These are phyloP conservation scores for Metschnikowia shivogae DNA, from an alignment of 805 yeast species.

Conservation along the genomic window DNA sequence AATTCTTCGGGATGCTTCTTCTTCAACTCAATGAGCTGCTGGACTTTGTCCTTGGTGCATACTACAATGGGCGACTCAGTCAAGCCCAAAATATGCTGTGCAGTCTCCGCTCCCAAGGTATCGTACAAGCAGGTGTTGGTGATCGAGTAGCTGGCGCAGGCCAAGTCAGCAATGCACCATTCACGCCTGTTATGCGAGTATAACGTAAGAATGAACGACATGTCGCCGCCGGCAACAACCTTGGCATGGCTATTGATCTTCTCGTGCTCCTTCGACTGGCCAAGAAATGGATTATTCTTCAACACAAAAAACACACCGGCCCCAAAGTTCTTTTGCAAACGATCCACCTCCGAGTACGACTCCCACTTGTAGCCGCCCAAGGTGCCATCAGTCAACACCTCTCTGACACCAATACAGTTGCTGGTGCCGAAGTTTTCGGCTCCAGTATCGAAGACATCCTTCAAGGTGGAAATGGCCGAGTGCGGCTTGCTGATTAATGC, in stretches of 20 bases:
- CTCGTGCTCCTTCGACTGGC: conserved; percentile 22
- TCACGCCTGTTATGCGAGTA: conserved; percentile 34
- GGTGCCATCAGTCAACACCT: conserved; percentile 8
- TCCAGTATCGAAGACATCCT: conserved; percentile 11
- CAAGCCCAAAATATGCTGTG: conserved; percentile 30
- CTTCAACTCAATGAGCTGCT: conserved; percentile 44
- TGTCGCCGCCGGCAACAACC: conserved; percentile 15
- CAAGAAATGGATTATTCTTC: conserved; percentile 30
- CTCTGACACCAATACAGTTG: conserved; percentile 12
- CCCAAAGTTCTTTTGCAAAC: conserved; percentile 9
- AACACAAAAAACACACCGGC: conserved; percentile 16
- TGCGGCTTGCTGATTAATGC: conserved; percentile 13
- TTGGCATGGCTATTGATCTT: conserved; percentile 19
- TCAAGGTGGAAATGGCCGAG: conserved; percentile 12
- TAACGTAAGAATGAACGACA: conserved; percentile 31
- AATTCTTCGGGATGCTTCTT: conserved; percentile 29
- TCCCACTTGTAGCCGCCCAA: conserved; percentile 13
- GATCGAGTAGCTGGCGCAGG: conserved; percentile 30
- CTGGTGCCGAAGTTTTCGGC: conserved; percentile 3
- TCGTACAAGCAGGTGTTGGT: conserved; percentile 40
- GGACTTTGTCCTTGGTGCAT: conserved; percentile 49
- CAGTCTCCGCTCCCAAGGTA: conserved; percentile 35
- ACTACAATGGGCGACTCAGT: conserved; percentile 23
- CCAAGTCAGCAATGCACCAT: conserved; percentile 36
- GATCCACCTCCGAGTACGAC: conserved; percentile 7